Percentiles rank a stretch among this genome's conserved stretches.
Evolutionary conservation across 129 eudicot genomes (phyloP).

Genomic region (Flaveria brownii): DNA sequence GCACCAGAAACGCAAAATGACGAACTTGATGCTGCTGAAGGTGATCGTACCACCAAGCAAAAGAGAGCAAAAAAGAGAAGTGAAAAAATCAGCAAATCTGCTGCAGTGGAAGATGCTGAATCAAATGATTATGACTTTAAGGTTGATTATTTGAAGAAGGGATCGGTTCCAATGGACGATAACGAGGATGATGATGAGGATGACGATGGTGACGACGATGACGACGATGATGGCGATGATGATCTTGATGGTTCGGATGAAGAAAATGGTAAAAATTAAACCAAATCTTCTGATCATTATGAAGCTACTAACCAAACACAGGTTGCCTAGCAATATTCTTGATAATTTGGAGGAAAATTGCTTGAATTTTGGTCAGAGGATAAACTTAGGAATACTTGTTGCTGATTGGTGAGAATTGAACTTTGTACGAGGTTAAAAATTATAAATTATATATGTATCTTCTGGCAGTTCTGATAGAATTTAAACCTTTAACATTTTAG

Average conservation of each 20-base stretch:
- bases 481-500: too few relatives aligned
- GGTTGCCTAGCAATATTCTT: constrained; percentile 14
- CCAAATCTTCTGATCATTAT: background rate
- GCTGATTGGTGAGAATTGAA: background rate
- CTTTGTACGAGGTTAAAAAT: constrained; percentile 1
- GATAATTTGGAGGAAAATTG: background rate
- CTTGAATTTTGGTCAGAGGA: constrained; percentile 6
- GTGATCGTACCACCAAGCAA: constrained; percentile 55
- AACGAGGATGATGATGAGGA: constrained; percentile 52
- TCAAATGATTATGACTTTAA: constrained; percentile 57
- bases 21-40: constrained; percentile 55
- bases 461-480: background rate
- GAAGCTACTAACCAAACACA: constrained; percentile 7
- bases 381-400: background rate
- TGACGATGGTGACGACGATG: constrained; percentile 58
- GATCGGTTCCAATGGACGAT: constrained; percentile 42
- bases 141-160: constrained; percentile 64
- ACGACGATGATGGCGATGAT: constrained; percentile 9
- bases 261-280: background rate
- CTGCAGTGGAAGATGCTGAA: constrained; percentile 36
- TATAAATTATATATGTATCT: constrained; percentile 17
- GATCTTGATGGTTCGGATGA: background rate
- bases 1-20: constrained; percentile 50
- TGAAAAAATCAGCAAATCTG: constrained; percentile 39
- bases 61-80: constrained; percentile 64